A percentile compares a stretch with the other conserved stretches of the same genome.
phyloP scores from a whole-genome alignment of 495 filamentous ascomycete species.

The Penicillium alfredii region DNA sequence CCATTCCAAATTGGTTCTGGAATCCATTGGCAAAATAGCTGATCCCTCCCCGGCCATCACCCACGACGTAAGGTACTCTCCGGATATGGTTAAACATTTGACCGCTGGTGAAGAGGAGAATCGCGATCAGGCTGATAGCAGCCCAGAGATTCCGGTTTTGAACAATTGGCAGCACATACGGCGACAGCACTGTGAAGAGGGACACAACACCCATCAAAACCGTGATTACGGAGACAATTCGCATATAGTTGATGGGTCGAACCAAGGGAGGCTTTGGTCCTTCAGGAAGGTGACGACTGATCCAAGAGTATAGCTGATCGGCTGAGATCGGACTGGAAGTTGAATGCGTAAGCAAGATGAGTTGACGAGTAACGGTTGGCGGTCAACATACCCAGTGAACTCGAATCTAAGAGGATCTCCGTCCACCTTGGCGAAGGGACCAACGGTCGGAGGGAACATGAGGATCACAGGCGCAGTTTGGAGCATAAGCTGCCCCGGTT shows the following conservation, averaged over 20 bases:
- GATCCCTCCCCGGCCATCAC: conserved; percentile 78
- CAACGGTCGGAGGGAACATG: conserved; percentile 79
- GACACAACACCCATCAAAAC: conserved; percentile 61
- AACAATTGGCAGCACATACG: conserved; percentile 77
- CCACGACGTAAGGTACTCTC: conserved; percentile 90
- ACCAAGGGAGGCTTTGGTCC: conserved; percentile 67
- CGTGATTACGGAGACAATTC: conserved; percentile 61
- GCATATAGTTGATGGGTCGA: conserved; percentile 82
- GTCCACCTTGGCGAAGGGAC: conserved; percentile 70
- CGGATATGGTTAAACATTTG: conserved; percentile 99
- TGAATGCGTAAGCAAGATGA: not conserved
- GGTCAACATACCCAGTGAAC: conserved; percentile 66
- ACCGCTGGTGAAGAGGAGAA: conserved; percentile 91
- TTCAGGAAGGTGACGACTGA: conserved; percentile 69
- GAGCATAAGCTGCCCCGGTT: conserved; percentile 63
- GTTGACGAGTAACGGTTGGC: not conserved
- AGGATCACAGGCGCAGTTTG: conserved; percentile 91
- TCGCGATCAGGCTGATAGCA: conserved; percentile 77
- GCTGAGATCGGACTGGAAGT: conserved; percentile 59
- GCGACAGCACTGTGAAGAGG: conserved; percentile 66
- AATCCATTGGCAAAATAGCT: conserved; percentile 92
- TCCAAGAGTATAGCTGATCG: conserved; percentile 72
- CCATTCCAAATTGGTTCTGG: conserved; percentile 89
- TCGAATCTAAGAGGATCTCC: conserved; percentile 74
- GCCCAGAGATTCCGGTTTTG: conserved; percentile 94